Evolutionary conservation across 352 stramenopile genomes (phyloP).

Genomic region (Phytophthora cryptogea): DNA sequence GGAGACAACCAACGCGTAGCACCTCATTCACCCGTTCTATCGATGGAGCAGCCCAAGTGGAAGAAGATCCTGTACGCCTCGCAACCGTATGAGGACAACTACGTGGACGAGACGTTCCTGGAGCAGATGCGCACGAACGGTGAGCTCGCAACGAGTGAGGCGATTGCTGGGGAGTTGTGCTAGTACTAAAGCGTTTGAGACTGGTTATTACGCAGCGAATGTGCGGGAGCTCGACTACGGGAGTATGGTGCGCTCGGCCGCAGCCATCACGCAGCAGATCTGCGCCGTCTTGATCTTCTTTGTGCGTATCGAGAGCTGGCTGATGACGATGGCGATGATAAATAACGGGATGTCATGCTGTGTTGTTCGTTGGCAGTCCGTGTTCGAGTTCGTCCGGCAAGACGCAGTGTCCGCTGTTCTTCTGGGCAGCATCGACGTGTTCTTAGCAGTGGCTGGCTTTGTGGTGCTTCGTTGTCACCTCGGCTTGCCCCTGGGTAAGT

Average conservation of each 20-base stretch:
- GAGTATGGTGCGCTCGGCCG: constrained; percentile 82
- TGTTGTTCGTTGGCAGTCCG: constrained; percentile 39
- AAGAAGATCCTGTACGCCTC: constrained; percentile 88
- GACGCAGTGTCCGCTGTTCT: constrained; percentile 55
- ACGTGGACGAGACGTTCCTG: constrained; percentile 90
- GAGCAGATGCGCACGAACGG: constrained; percentile 91
- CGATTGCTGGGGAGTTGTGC: background rate
- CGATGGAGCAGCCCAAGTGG: constrained; percentile 48
- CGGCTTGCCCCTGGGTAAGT: constrained; percentile 44
- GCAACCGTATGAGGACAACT: constrained; percentile 91
- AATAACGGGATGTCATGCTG: background rate
- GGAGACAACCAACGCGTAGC: constrained; percentile 6
- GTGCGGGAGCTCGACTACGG: constrained; percentile 84
- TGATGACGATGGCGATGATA: background rate
- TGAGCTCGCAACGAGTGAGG: constrained; percentile 24
- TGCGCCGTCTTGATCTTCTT: constrained; percentile 90
- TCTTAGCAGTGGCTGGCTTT: constrained; percentile 61
- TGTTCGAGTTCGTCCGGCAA: constrained; percentile 77
- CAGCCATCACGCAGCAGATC: constrained; percentile 90
- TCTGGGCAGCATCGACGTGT: constrained; percentile 61
- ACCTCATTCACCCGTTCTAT: constrained; percentile 4
- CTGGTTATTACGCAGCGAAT: constrained; percentile 51
- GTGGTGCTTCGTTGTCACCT: constrained; percentile 53
- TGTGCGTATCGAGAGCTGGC: constrained; percentile 37
- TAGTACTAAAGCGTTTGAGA: background rate